phyloP scores from a whole-genome alignment of 1,284 basidiomycete species.

The Cutaneotrichosporon sp. region DNA sequence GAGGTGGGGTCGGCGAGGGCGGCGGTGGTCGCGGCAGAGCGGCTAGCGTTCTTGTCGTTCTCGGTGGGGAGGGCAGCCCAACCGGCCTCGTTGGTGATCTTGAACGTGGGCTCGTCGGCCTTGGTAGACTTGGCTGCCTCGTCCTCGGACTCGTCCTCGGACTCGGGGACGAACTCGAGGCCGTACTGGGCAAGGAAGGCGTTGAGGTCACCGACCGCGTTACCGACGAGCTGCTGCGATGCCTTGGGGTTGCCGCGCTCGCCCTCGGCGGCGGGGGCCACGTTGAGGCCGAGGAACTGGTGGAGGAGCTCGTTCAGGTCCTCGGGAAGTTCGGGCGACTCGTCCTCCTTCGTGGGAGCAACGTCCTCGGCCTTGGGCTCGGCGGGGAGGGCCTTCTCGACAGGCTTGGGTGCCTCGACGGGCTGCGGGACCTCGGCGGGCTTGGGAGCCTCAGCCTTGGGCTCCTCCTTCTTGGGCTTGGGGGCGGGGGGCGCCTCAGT shows the following conservation, averaged over 20 bases:
- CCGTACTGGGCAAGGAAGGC: slow-evolving; percentile 45
- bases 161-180: slow-evolving; percentile 44
- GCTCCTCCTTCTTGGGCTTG: slow-evolving; percentile 5
- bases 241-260: slow-evolving; percentile 10
- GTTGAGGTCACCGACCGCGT: slow-evolving; percentile 40
- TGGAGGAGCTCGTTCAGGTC: slow-evolving; percentile 47
- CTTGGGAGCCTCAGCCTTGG: slow-evolving; percentile 1
- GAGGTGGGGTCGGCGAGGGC: too few species aligned
- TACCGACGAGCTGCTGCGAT: slow-evolving; percentile 20
- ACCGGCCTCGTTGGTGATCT: neutral
- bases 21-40: neutral
- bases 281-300: slow-evolving; percentile 43
- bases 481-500: slow-evolving; percentile 16
- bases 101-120: neutral
- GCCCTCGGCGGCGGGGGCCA: slow-evolving; percentile 31
- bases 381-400: neutral
- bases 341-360: slow-evolving; percentile 1
- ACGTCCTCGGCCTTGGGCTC: neutral
- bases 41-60: slow-evolving; percentile 11
- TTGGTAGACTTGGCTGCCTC: slow-evolving; percentile 2
- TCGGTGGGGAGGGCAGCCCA: neutral
- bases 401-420: too few species aligned
- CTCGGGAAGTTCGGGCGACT: slow-evolving; percentile 27
- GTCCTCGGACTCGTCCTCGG: slow-evolving; percentile 20
- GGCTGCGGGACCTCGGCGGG: neutral